phyloP scores from a whole-genome alignment of 768 basidiomycete genomes.

The Ramaria rubella region DNA sequence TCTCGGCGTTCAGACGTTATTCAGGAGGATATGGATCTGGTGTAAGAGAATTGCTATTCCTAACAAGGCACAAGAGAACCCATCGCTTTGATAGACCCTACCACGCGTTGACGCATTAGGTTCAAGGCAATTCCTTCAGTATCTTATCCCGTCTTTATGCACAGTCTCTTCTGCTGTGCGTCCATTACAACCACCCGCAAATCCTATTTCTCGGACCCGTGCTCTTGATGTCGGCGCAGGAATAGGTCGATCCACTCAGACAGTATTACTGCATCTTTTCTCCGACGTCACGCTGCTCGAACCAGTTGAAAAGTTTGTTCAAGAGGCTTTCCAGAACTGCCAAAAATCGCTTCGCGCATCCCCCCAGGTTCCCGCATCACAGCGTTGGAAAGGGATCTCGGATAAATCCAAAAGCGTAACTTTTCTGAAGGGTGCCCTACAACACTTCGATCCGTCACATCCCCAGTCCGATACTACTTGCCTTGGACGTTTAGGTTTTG shows the following conservation, averaged over 20 bases:
- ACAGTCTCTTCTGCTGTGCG: slow-evolving; percentile 69
- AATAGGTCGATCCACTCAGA: slow-evolving; percentile 84
- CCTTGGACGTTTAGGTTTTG: slow-evolving; percentile 62
- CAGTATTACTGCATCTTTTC: slow-evolving; percentile 85
- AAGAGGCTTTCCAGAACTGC: slow-evolving; percentile 46
- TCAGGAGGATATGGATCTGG: slow-evolving; percentile 31
- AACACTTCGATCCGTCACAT: slow-evolving; percentile 67
- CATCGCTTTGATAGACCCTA: slow-evolving; percentile 48
- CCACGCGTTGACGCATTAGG: slow-evolving; percentile 88
- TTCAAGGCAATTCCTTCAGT: slow-evolving; percentile 81
- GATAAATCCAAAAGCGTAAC: slow-evolving; percentile 64
- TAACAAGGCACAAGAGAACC: not conserved
- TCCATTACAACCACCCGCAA: slow-evolving; percentile 30
- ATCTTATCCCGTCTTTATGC: slow-evolving; percentile 72
- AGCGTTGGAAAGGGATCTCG: slow-evolving; percentile 59
- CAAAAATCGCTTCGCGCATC: not conserved
- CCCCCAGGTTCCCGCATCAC: not conserved
- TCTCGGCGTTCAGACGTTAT: not conserved
- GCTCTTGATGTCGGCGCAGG: slow-evolving; percentile 94
- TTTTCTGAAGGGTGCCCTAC: slow-evolving; percentile 73
- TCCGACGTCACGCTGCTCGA: slow-evolving; percentile 86
- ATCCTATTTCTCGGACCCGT: slow-evolving; percentile 40
- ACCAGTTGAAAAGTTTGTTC: slow-evolving; percentile 74
- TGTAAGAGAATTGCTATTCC: slow-evolving; percentile 19
- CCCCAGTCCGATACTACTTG: slow-evolving; percentile 38